These are phyloP conservation scores for Acanthamoeba culbertsoni DNA, from an alignment of 208 protist genomes.

Conservation along the genomic window DNA sequence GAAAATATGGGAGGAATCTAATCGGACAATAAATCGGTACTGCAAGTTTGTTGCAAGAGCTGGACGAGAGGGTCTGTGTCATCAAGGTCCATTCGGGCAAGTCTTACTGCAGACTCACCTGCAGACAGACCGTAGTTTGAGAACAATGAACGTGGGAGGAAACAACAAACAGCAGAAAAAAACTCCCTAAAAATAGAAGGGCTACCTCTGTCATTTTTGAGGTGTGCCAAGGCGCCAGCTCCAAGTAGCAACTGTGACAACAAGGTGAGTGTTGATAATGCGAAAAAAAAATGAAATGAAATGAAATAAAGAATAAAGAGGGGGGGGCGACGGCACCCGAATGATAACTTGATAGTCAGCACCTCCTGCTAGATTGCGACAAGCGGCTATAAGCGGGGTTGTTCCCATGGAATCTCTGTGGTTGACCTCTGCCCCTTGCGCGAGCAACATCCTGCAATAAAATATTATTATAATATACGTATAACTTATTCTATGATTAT, in stretches of 20 bases:
- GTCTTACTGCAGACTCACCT: not conserved
- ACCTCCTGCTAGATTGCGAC: not conserved
- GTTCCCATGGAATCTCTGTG: not conserved
- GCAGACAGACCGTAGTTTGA: no score
- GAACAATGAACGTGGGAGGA: no score
- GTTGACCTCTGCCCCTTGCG: not conserved
- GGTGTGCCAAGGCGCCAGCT: not conserved
- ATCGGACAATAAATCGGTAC: not conserved
- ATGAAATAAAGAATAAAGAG: no score
- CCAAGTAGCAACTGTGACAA: not conserved
- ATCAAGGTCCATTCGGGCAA: not conserved
- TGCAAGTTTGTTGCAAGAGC: not conserved
- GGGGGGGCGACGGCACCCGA: no score
- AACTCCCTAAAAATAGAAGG: not conserved
- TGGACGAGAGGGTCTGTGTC: not conserved
- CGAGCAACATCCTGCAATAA: not conserved
- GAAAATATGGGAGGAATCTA: no score
- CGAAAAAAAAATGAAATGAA: no score
- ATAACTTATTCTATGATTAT: no score
- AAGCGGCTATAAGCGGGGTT: not conserved
- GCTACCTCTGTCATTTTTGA: not conserved
- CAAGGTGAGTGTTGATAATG: not conserved
- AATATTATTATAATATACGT: no score
- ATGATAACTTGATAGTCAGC: not conserved
- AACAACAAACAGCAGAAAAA: not conserved